Base-by-base conservation (phyloP, 2,329 filamentous ascomycete genomes). In the Colletotrichum godetiae region DNA sequence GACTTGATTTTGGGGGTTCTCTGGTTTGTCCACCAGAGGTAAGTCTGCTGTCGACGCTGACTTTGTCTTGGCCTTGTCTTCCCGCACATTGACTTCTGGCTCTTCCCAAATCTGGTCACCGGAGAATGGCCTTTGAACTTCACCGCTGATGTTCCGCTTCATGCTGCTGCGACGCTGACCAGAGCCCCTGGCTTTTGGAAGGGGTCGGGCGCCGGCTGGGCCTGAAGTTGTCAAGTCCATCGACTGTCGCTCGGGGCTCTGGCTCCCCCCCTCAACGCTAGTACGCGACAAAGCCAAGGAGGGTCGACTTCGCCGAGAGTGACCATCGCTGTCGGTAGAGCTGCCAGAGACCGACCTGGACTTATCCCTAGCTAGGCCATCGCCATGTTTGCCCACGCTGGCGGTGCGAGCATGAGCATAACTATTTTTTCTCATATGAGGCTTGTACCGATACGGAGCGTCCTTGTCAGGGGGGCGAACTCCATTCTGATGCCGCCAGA, bases 81-180 rank as follows among this genome's bases (percentile, higher is more conserved):
- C 76, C 15, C 79, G 78, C 3, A 80, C 68, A 66, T 80, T 76
- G 35, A 80, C 86, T 78, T 93, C 91, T 1, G 94, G 93, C 80
- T 98, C 96, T 81, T 98, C 95, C 87, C 95, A 98, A 74, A 98
- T 95, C 79, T 94, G 92, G 79, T 95, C 93, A 42, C 92, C 90
- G 1, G 92, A 92, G 80, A 94, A 95, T 1, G 91, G 89, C 67
- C 87, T 89, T 76, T 89, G 85, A 72, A 92, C 84, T 78, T 93
- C 91, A 24, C 92, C 92, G 79, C 92, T 95, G 78, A 92, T 88
- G 76, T 93, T 93, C 74, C 93, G 88, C 81, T 90, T 92, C 78
- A 90, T 86, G 77, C 91, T 92, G 78, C 91, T 92, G 75, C 91
- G 91, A 42, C 88, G 89, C 53, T 90, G 86, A 29, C 86, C 80